A percentile compares a stretch with the other conserved stretches of the same genome.
phyloP scores from a whole-genome alignment of 345 rosid genomes.

The Salix purpurea region DNA sequence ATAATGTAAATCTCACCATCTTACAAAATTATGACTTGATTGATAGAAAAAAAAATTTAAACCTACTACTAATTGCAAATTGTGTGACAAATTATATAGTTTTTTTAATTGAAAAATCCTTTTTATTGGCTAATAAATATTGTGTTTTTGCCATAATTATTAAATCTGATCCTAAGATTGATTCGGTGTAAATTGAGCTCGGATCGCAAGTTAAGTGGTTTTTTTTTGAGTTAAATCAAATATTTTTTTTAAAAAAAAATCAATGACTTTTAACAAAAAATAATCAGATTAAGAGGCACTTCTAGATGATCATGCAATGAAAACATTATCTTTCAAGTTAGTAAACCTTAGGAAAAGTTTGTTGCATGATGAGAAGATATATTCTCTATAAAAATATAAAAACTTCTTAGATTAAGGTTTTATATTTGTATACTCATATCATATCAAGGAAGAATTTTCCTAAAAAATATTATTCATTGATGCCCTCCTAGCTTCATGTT shows the following conservation, averaged over 20 bases:
- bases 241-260: too few species aligned
- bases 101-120: too few species aligned
- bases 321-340: not conserved
- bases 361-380: not conserved
- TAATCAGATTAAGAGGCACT: not conserved
- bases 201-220: too few species aligned
- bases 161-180: too few species aligned
- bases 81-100: too few species aligned
- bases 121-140: too few species aligned
- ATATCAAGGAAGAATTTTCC: not conserved
- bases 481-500: not conserved
- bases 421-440: not conserved
- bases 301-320: not conserved
- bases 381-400: not conserved
- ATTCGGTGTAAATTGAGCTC: too few species aligned
- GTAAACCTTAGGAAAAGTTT: not conserved
- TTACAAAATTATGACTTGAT: not conserved
- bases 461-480: not conserved
- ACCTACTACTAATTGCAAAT: too few species aligned
- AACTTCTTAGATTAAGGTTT: not conserved
- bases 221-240: too few species aligned
- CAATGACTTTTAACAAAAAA: too few species aligned
- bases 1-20: not conserved
- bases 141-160: too few species aligned
- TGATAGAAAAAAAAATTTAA: not conserved